Percentiles rank a stretch among this genome's conserved stretches.
Evolutionary conservation across 2,329 filamentous ascomycete species (phyloP).

Genomic region (Fusarium floridanum): DNA sequence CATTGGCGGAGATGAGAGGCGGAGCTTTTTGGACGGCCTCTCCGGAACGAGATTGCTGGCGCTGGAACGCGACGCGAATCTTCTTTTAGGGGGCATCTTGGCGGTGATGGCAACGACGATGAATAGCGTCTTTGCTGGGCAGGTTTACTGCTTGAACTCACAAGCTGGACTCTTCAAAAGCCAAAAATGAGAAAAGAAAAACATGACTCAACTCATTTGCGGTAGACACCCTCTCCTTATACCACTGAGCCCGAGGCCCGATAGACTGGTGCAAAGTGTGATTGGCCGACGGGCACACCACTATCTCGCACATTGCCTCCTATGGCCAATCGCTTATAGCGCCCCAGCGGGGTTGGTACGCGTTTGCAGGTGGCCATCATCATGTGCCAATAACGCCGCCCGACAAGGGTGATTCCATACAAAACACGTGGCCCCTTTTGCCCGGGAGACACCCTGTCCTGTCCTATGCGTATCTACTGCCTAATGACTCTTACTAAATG

Average conservation of each 20-base stretch:
- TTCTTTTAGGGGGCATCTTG: not conserved
- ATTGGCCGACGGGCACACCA: conserved; percentile 1
- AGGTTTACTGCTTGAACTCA: not conserved
- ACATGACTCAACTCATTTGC: conserved; percentile 4
- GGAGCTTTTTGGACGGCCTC: conserved; percentile 1
- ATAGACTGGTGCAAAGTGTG: not conserved
- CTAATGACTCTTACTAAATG: not conserved
- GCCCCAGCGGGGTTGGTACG: conserved; percentile 1
- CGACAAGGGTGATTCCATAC: conserved; percentile 1
- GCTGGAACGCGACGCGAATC: not conserved
- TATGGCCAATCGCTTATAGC: conserved; percentile 3
- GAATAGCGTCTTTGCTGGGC: not conserved
- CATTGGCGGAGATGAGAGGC: not conserved
- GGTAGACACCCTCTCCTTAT: not conserved
- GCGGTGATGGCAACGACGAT: not conserved
- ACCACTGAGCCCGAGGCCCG: not conserved
- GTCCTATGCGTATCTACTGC: not conserved
- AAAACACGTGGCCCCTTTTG: conserved; percentile 2
- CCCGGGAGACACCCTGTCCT: not conserved
- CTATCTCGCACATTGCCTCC: not conserved
- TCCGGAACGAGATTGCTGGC: not conserved
- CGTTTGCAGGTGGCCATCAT: conserved; percentile 3
- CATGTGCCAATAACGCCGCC: conserved; percentile 1
- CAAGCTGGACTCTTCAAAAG: not conserved
- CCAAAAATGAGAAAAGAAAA: not conserved